Conservation (phyloP, 2,329 filamentous ascomycete species). For the Oidium heveae region DNA sequence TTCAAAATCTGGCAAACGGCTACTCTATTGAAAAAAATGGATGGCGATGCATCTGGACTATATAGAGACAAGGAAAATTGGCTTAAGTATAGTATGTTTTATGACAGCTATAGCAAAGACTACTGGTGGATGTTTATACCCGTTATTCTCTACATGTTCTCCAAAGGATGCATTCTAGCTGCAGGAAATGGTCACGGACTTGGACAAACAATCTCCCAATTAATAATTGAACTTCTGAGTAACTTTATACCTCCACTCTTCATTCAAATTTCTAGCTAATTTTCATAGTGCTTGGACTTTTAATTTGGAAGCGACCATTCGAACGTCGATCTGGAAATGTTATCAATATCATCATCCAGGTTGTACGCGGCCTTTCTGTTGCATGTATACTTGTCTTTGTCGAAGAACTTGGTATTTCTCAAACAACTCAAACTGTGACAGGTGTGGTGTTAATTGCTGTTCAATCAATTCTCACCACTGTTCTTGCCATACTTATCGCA, state of each 20-base stretch:
- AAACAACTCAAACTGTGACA: slow-evolving; percentile 84
- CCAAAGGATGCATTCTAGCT: slow-evolving; percentile 66
- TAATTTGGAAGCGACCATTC: slow-evolving; percentile 70
- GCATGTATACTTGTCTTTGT: slow-evolving; percentile 81
- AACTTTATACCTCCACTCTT: slow-evolving; percentile 3
- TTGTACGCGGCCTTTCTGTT: slow-evolving; percentile 71
- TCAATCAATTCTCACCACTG: slow-evolving; percentile 58
- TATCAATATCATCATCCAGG: slow-evolving; percentile 81
- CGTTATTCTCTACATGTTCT: slow-evolving; percentile 69
- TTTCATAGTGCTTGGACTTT: slow-evolving; percentile 38
- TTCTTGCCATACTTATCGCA: slow-evolving; percentile 65
- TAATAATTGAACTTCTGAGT: slow-evolving; percentile 48
- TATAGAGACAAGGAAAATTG: slow-evolving; percentile 79
- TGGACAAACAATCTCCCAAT: slow-evolving; percentile 51
- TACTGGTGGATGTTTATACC: slow-evolving; percentile 98
- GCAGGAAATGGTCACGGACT: slow-evolving; percentile 68
- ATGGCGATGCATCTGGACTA: slow-evolving; percentile 47
- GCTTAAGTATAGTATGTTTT: slow-evolving; percentile 93
- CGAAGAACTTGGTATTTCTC: slow-evolving; percentile 65
- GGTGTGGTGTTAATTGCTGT: slow-evolving; percentile 86
- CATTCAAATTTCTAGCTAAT: slow-evolving; percentile 2
- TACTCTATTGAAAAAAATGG: slow-evolving; percentile 41
- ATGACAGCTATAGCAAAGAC: slow-evolving; percentile 78
- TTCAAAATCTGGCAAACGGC: slow-evolving; percentile 63
- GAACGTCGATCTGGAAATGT: slow-evolving; percentile 69